Evolutionary conservation across 2,329 filamentous ascomycete genomes (phyloP).

Genomic region (Clonostachys solani): DNA sequence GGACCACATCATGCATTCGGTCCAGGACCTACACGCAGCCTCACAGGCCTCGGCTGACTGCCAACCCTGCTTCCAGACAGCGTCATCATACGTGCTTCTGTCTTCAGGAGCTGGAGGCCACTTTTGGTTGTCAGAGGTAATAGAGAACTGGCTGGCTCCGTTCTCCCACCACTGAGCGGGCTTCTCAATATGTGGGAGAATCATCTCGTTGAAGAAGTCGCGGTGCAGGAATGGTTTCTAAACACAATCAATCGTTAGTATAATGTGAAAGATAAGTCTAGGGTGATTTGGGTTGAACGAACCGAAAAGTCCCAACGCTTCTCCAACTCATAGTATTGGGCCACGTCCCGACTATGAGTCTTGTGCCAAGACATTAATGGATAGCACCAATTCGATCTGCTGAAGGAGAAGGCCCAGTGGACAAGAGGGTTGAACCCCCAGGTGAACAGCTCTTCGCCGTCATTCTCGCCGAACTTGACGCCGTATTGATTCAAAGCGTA

Average conservation of each 20-base stretch:
- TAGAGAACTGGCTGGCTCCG: constrained; percentile 9
- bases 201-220: constrained; percentile 13
- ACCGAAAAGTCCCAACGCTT: constrained; percentile 12
- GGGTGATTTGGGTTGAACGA: not conserved
- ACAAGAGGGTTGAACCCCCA: constrained; percentile 16
- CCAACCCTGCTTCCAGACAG: constrained; percentile 11
- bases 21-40: constrained; percentile 12
- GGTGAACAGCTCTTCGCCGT: constrained; percentile 14
- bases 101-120: constrained; percentile 6
- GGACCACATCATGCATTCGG: constrained; percentile 11
- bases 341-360: constrained; percentile 14
- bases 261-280: not conserved
- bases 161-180: constrained; percentile 15
- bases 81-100: constrained; percentile 4
- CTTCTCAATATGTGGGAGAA: constrained; percentile 9
- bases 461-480: constrained; percentile 14
- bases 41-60: constrained; percentile 12
- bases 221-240: constrained; percentile 12
- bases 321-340: constrained; percentile 12
- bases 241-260: no score
- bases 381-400: constrained; percentile 13
- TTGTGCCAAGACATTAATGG: constrained; percentile 16
- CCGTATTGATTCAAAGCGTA: constrained; percentile 10
- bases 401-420: constrained; percentile 14
- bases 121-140: constrained; percentile 11